Evolutionary conservation across 2,329 filamentous ascomycete species (phyloP), one percentile per base, ranked within the genome.

Genomic region (Scedosporium boydii): DNA sequence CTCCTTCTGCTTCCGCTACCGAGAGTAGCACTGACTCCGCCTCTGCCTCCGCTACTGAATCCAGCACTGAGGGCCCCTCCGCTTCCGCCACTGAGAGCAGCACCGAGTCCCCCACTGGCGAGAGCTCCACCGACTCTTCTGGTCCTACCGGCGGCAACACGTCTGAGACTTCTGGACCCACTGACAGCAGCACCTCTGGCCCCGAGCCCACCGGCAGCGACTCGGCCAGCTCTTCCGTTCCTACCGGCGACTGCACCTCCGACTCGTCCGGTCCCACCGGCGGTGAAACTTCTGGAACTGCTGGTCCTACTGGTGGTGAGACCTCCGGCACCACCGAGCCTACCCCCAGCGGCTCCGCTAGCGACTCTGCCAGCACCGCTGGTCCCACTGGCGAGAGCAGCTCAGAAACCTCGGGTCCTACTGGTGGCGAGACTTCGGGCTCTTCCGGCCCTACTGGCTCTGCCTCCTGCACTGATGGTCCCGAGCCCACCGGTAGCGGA

Each of bases 271-370:
- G n/a, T 10, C 46, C 62, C 23, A 64, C 58, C 21, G 41, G 62
- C 41, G 56, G 62, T 41, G 63, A 63, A 59, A 64, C 66, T 51
- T 57, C 58, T 51, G 63, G 23, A 14, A 64, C 56, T 34, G 62
- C 62, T 53, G 55, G 61, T 51, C 7, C 58, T 44, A 67, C 65
- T 42, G 67, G 64, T 18, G 26, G 58, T n/a, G 18, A 63, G 53
- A 57, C 63, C 10, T 53, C 38, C n/a, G 57, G 62, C 18, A 63
- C 55, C 53, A 62, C 61, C 38, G 58, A 62, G 60, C 56, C 61
- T 29, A 63, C 63, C 21, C 27, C 42, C 29, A 62, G 61, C 55
- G 46, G 16, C 7, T 64, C 51, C 46, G 48, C 61, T 27, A 58
- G 59, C 12, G 48, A 53, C 34, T 14, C 21, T 14, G 23, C 51